These are phyloP conservation scores for Microstegium vimineum DNA, from an alignment of 176 grass and related monocot species.

Conservation along the genomic window DNA sequence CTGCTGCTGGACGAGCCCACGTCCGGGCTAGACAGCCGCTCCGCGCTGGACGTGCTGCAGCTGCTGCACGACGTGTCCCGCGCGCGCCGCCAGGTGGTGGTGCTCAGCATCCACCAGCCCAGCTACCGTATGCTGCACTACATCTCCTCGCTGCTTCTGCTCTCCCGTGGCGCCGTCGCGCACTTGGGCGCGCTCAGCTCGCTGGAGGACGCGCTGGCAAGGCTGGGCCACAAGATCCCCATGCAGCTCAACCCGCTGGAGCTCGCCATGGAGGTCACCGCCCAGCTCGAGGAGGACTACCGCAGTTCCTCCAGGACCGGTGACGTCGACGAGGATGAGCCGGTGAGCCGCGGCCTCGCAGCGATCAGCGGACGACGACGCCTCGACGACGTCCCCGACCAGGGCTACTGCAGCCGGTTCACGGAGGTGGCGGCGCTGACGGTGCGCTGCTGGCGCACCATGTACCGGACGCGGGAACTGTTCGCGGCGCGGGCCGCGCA, in stretches of 20 bases:
- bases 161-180: constrained; percentile 62
- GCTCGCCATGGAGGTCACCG: constrained; percentile 74
- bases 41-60: constrained; percentile 67
- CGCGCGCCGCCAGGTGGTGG: constrained; percentile 59
- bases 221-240: constrained; percentile 60
- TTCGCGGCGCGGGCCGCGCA: constrained; percentile 75
- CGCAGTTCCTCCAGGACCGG: not conserved
- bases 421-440: constrained; percentile 59
- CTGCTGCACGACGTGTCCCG: constrained; percentile 70
- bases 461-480: constrained; percentile 87
- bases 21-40: constrained; percentile 83
- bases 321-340: not conserved
- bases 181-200: constrained; percentile 64
- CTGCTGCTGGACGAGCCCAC: constrained; percentile 91
- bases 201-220: constrained; percentile 45
- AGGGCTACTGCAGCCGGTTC: constrained; percentile 40
- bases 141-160: constrained; percentile 67
- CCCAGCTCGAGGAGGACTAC: constrained; percentile 38
- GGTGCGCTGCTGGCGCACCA: constrained; percentile 70
- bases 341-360: not conserved
- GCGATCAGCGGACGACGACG: not conserved
- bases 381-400: not conserved
- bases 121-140: constrained; percentile 86
- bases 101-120: constrained; percentile 94
- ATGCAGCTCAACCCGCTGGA: constrained; percentile 75